Evolutionary conservation across 2,329 filamentous ascomycete genomes (phyloP).

Genomic region (Trichoderma atrobrunneum): DNA sequence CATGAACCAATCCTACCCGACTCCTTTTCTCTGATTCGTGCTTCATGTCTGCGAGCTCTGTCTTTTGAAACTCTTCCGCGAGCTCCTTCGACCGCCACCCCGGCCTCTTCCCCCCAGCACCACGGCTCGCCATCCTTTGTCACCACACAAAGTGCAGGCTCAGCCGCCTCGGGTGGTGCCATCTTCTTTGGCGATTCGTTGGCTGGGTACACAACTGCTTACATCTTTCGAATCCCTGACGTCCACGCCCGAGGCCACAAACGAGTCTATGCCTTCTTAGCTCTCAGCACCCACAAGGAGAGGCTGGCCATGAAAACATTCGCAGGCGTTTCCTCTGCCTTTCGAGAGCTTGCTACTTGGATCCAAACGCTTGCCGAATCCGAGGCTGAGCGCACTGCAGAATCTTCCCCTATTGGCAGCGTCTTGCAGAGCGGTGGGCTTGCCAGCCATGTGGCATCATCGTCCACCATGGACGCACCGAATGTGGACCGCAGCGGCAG

Average conservation of each 20-base stretch:
- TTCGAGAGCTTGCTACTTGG: constrained; percentile 63
- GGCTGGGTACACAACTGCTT: constrained; percentile 66
- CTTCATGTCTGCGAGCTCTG: constrained; percentile 63
- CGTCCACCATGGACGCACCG: constrained; percentile 31
- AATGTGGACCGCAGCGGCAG: constrained; percentile 44
- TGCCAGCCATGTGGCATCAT: constrained; percentile 21
- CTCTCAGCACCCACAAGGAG: constrained; percentile 63
- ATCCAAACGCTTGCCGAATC: constrained; percentile 63
- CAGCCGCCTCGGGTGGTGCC: constrained; percentile 59
- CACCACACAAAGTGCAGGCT: constrained; percentile 52
- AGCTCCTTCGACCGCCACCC: constrained; percentile 44
- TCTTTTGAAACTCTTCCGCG: constrained; percentile 65
- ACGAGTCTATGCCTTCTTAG: constrained; percentile 66
- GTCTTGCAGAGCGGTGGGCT: constrained; percentile 33
- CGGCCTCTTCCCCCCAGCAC: constrained; percentile 36
- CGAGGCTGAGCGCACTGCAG: constrained; percentile 57
- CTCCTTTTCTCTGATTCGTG: constrained; percentile 66
- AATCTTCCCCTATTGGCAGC: constrained; percentile 41
- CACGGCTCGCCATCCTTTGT: constrained; percentile 49
- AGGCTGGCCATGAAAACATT: constrained; percentile 65
- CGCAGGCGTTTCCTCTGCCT: constrained; percentile 58
- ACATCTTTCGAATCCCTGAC: constrained; percentile 68
- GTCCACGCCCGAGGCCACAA: constrained; percentile 65
- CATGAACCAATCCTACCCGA: constrained; percentile 60
- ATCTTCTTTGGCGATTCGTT: constrained; percentile 67